These are phyloP conservation scores for Moniliella sp. DNA, from an alignment of 1,284 basidiomycete genomes.

Conservation along the genomic window DNA sequence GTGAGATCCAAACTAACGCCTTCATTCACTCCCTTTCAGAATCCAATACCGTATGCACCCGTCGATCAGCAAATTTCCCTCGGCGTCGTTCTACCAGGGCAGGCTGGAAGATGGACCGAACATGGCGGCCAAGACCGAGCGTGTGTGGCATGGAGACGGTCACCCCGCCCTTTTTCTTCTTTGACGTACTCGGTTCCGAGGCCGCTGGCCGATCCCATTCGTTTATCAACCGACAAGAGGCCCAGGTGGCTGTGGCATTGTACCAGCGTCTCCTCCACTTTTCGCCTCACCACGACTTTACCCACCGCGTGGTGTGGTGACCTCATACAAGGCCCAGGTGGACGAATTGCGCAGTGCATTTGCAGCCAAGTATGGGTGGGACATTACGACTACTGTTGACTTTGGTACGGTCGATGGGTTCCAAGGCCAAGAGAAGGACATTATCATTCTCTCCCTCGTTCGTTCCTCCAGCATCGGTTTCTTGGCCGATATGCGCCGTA, in stretches of 20 bases:
- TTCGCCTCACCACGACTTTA: conserved; percentile 42
- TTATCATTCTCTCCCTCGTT: no score
- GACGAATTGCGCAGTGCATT: conserved; percentile 54
- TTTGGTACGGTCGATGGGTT: conserved; percentile 92
- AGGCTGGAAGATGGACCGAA: conserved; percentile 63
- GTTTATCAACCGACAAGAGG: conserved; percentile 57
- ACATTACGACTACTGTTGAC: conserved; percentile 50
- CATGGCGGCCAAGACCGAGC: conserved; percentile 62
- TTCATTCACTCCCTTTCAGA: conserved; percentile 37
- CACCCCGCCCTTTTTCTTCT: conserved; percentile 74
- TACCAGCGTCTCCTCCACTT: conserved; percentile 53
- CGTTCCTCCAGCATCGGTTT: conserved; percentile 49
- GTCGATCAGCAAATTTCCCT: conserved; percentile 72
- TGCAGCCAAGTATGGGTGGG: conserved; percentile 48
- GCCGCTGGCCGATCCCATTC: conserved; percentile 43
- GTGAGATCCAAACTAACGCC: background rate
- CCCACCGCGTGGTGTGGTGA: conserved; percentile 62
- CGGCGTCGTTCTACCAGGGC: conserved; percentile 66
- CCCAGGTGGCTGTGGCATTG: conserved; percentile 53
- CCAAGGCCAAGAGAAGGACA: conserved; percentile 72
- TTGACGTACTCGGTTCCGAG: conserved; percentile 27
- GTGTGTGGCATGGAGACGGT: conserved; percentile 63
- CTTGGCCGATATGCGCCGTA: conserved; percentile 28
- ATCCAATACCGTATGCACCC: conserved; percentile 99
- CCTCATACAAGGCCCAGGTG: conserved; percentile 86